Conservation (phyloP, 192 early-diverging fungal species). For the Jimgerdemannia flammicorona region DNA sequence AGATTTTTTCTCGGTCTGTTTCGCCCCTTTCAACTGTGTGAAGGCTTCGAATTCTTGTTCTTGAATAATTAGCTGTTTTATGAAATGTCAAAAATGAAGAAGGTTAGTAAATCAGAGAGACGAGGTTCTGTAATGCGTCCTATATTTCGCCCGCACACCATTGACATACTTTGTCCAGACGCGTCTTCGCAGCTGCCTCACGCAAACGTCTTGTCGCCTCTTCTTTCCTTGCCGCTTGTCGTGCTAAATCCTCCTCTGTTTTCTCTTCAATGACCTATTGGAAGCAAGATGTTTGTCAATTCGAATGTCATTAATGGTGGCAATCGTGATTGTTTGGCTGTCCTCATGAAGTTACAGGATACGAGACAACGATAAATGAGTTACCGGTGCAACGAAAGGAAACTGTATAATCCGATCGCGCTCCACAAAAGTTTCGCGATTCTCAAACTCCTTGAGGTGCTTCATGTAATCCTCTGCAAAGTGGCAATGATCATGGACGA, state of each 20-base stretch:
- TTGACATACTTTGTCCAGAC: slow-evolving; percentile 70
- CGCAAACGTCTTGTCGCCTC: slow-evolving; percentile 73
- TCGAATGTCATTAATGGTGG: no score
- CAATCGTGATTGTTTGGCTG: no score
- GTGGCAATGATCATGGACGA: slow-evolving; percentile 64
- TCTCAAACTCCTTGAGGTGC: slow-evolving; percentile 60
- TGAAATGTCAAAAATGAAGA: neutral
- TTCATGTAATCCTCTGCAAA: slow-evolving; percentile 73
- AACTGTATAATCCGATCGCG: slow-evolving; percentile 80
- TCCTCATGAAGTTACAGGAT: neutral
- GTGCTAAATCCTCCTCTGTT: slow-evolving; percentile 73
- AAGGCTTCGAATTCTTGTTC: slow-evolving; percentile 66
- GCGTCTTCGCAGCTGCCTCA: slow-evolving; percentile 76
- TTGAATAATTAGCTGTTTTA: slow-evolving; percentile 17
- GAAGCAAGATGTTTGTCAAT: neutral
- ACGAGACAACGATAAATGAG: neutral
- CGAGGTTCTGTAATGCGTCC: neutral
- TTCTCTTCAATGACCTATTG: slow-evolving; percentile 61
- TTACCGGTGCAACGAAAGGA: slow-evolving; percentile 64
- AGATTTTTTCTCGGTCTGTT: slow-evolving; percentile 32
- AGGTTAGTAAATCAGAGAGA: neutral
- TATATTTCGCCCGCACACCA: neutral
- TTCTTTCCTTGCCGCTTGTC: slow-evolving; percentile 59
- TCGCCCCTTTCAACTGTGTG: slow-evolving; percentile 40
- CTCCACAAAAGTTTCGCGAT: slow-evolving; percentile 53